Conservation (phyloP, 2,329 filamentous ascomycete genomes). For the Microcyclospora pomicola region DNA sequence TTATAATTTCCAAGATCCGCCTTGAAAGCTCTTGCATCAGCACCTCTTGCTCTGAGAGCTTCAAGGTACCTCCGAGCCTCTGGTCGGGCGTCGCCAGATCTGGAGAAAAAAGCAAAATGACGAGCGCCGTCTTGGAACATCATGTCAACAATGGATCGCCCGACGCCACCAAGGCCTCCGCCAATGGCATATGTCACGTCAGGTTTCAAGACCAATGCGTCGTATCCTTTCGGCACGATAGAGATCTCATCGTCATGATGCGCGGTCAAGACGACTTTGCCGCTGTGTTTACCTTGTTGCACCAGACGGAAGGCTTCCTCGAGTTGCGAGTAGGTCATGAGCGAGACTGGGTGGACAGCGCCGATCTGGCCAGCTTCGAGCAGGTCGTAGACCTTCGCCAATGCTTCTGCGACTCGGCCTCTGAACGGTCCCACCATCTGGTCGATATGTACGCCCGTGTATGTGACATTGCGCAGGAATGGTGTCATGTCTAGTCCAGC, state of each 20-base stretch:
- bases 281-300: constrained; percentile 1
- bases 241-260: background rate
- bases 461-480: constrained; percentile 4
- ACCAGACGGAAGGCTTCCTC: constrained; percentile 1
- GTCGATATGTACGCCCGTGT: constrained; percentile 4
- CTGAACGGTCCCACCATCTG: constrained; percentile 1
- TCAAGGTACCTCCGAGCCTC: constrained; percentile 1
- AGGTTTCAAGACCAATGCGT: background rate
- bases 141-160: constrained; percentile 2
- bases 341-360: too few relatives aligned
- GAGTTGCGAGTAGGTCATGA: background rate
- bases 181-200: constrained; percentile 2
- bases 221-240: too few relatives aligned
- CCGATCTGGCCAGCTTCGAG: too few relatives aligned
- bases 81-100: background rate
- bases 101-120: constrained; percentile 3
- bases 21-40: background rate
- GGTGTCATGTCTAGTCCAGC: constrained; percentile 3
- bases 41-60: background rate
- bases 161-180: constrained; percentile 5
- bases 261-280: constrained; percentile 1
- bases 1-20: constrained; percentile 2
- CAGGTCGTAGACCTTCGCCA: too few relatives aligned
- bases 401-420: too few relatives aligned
- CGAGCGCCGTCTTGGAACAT: constrained; percentile 4